phyloP scores from a whole-genome alignment of 2,329 filamentous ascomycete species.

The Colletotrichum lindemuthianum region DNA sequence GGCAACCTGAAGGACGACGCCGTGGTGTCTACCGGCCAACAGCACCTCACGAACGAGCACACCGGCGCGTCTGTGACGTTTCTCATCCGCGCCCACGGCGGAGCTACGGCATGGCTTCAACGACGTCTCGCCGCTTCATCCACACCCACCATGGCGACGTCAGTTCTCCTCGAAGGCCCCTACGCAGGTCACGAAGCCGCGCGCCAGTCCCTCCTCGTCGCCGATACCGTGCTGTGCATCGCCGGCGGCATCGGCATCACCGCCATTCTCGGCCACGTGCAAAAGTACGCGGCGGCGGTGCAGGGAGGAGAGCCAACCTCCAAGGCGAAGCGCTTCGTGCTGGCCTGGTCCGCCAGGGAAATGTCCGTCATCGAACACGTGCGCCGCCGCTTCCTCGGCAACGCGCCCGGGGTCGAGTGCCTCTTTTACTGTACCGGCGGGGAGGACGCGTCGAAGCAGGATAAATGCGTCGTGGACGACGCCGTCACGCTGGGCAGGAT shows the following conservation, averaged over 20 bases:
- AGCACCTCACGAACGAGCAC: too few species aligned
- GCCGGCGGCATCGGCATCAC: conserved; percentile 48
- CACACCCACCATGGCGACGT: not conserved
- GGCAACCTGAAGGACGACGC: not conserved
- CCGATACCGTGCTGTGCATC: conserved; percentile 44
- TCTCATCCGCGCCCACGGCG: conserved; percentile 8
- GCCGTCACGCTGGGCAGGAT: too few species aligned
- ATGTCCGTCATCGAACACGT: too few species aligned
- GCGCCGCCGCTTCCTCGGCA: too few species aligned
- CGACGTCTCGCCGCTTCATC: not conserved
- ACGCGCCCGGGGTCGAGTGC: too few species aligned
- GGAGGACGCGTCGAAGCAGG: too few species aligned
- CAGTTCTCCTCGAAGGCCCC: conserved; percentile 6
- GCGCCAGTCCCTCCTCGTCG: not conserved
- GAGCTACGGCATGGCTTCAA: conserved; percentile 1
- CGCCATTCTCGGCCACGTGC: conserved; percentile 42
- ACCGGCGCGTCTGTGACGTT: conserved; percentile 2
- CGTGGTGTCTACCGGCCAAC: not conserved
- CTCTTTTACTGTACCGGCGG: too few species aligned
- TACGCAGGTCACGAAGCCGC: conserved; percentile 11
- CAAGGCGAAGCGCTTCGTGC: too few species aligned
- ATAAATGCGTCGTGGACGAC: too few species aligned
- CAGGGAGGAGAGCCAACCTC: too few species aligned
- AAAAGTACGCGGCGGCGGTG: conserved; percentile 1
- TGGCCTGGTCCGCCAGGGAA: too few species aligned